Base-by-base conservation (phyloP, 1,284 basidiomycete species). In the Vanrija sp. region DNA sequence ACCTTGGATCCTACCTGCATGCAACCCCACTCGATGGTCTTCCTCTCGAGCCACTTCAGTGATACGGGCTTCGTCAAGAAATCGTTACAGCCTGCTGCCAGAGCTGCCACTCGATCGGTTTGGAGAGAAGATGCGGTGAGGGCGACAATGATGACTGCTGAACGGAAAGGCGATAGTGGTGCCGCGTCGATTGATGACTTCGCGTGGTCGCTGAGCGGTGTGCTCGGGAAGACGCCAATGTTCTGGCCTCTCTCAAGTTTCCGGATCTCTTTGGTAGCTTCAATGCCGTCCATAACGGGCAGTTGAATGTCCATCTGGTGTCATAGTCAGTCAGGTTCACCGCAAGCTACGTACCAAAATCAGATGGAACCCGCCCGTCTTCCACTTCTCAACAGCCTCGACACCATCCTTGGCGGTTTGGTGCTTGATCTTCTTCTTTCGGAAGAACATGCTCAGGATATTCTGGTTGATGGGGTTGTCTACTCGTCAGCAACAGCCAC, bases 391-490 rank as follows among this genome's bases (percentile, higher is more conserved):
- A 9, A 99, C 91, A 0, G 96, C 96, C 77, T 98, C 94, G 60
- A 87, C 84, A 38, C 96, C 96, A 73, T 98, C 92, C 72, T 88
- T 91, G 14, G 96, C 96, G 47, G 95, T 85, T 63, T 94, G 90
- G 78, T 88, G 96, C 74, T 91, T 92, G 76, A 98, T 96, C 77
- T 89, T 90, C 79, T 94, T 97, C 79, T 89, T 91, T 66, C 85
- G 86, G 89, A 98, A 91, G 73, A 97, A 98, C 47, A 89, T 95
- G 38, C 89, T 89, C 57, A 98, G 80, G 74, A 98, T 97, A 25
- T 89, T 93, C 71, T 95, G 93, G 74, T 99, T 98, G 79, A 99
- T 98, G 3, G 91, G 90, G 71, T 99, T 99, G 79, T 99, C 96
- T 97, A 66, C 10, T 0, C 15, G 49, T 49, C 25, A 53, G 39